Percentiles rank a stretch among this genome's conserved stretches.
Evolutionary conservation across 345 rosid species (phyloP).

Genomic region (Melastoma malabathricum): DNA sequence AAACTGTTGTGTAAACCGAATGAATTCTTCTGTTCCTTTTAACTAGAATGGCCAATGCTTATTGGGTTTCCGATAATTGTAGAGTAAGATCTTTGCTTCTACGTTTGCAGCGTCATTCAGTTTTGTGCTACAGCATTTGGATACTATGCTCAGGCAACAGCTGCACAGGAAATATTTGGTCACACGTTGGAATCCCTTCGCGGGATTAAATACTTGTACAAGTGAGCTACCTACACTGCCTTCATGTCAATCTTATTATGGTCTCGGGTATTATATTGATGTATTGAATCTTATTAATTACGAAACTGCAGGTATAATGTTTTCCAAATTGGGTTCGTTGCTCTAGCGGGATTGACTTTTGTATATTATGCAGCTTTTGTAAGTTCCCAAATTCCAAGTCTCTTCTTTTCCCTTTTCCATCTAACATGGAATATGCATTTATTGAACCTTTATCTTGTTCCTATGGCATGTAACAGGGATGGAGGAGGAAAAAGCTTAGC

Average conservation of each 20-base stretch:
- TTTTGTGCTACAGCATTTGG: conserved; percentile 94
- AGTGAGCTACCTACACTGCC: conserved; percentile 34
- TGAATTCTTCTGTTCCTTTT: too few species aligned
- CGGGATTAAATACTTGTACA: conserved; percentile 86
- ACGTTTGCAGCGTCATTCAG: conserved; percentile 75
- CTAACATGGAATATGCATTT: not conserved
- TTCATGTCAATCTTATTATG: not conserved
- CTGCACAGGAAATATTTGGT: conserved; percentile 96
- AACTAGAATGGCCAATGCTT: too few species aligned
- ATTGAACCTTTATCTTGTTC: not conserved
- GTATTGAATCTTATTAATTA: conserved; percentile 1
- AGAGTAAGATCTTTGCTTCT: conserved; percentile 7
- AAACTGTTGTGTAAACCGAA: too few species aligned
- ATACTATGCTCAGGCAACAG: conserved; percentile 97
- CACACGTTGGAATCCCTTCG: conserved; percentile 96
- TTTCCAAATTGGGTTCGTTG: conserved; percentile 71
- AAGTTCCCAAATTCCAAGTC: conserved; percentile 19
- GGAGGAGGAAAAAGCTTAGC: conserved; percentile 75
- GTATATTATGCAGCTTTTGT: conserved; percentile 78
- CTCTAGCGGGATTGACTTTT: conserved; percentile 77
- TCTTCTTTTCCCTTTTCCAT: not conserved
- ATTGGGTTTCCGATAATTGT: too few species aligned
- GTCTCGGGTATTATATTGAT: not conserved
- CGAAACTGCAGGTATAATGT: conserved; percentile 65
- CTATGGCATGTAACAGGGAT: conserved; percentile 38